Evolutionary conservation across 2,329 filamentous ascomycete species (phyloP).

Genomic region (Daldinia eschscholtzii): DNA sequence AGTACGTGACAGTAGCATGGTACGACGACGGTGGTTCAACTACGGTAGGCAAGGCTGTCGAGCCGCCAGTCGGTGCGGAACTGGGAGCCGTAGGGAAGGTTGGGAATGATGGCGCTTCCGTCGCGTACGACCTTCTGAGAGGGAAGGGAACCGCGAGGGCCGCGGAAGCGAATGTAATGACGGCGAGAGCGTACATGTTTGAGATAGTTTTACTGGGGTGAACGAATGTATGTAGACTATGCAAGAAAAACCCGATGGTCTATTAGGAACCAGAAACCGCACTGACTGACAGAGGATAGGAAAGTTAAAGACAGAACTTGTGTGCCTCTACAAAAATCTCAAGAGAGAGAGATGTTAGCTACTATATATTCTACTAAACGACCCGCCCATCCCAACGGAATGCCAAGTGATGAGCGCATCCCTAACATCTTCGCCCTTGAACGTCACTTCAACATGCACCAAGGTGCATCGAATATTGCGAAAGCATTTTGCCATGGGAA

Average conservation of each 20-base stretch:
- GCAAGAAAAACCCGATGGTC: constrained; percentile 18
- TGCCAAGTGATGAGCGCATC: constrained; percentile 22
- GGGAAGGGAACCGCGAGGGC: constrained; percentile 38
- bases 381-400: constrained; percentile 11
- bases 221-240: constrained; percentile 35
- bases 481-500: constrained; percentile 24
- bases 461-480: constrained; percentile 15
- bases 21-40: constrained; percentile 23
- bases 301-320: constrained; percentile 31
- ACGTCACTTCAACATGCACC: constrained; percentile 15
- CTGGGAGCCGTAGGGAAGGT: constrained; percentile 14
- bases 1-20: constrained; percentile 24
- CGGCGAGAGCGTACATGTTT: constrained; percentile 39
- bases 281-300: constrained; percentile 30
- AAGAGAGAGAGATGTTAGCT: constrained; percentile 8
- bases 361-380: constrained; percentile 23
- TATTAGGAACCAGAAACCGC: constrained; percentile 28
- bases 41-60: constrained; percentile 25
- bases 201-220: constrained; percentile 18
- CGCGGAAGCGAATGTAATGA: constrained; percentile 36
- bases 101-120: constrained; percentile 1
- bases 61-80: constrained; percentile 27
- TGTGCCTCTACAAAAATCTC: constrained; percentile 17
- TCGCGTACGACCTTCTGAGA: constrained; percentile 4
- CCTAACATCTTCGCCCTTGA: constrained; percentile 15